A percentile compares a stretch with the other conserved stretches of the same genome.
Evolutionary conservation across 2,329 filamentous ascomycete species (phyloP).

Genomic region (Exophiala aquamarina): DNA sequence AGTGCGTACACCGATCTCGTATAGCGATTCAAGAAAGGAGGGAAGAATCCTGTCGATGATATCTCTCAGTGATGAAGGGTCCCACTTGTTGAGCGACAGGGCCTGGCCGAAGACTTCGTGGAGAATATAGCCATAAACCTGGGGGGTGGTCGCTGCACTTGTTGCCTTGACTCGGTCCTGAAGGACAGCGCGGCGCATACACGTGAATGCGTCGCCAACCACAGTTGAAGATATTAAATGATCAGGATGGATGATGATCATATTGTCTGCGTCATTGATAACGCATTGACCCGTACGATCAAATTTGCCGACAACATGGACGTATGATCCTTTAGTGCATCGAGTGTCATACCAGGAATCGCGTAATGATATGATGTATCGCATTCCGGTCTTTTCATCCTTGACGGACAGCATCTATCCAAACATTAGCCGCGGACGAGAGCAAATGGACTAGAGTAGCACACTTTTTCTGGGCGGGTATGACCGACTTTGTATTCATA

Average conservation of each 20-base stretch:
- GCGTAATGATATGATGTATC: constrained; percentile 71
- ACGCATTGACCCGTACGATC: constrained; percentile 69
- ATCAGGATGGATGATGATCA: constrained; percentile 90
- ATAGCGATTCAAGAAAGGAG: constrained; percentile 83
- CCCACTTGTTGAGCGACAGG: constrained; percentile 80
- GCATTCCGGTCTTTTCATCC: constrained; percentile 67
- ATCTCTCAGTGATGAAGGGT: constrained; percentile 62
- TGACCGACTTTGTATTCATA: constrained; percentile 65
- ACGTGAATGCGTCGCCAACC: constrained; percentile 93
- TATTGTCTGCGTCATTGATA: constrained; percentile 77
- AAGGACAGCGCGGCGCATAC: constrained; percentile 84
- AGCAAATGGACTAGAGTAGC: neutral
- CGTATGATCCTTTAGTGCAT: constrained; percentile 70
- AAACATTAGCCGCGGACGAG: constrained; percentile 26
- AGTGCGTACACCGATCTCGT: constrained; percentile 76
- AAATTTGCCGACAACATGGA: constrained; percentile 84
- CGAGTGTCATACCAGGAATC: constrained; percentile 85
- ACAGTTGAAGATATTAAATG: constrained; percentile 93
- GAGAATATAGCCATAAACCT: constrained; percentile 89
- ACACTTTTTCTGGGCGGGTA: too few species aligned
- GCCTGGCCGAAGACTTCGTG: constrained; percentile 96
- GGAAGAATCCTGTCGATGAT: constrained; percentile 69
- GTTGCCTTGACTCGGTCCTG: constrained; percentile 94
- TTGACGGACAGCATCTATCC: constrained; percentile 75
- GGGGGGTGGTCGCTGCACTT: constrained; percentile 72